Percentiles rank a stretch among this genome's conserved stretches.
phyloP scores from a whole-genome alignment of 768 basidiomycete species.

The Leccinum disarticulatum region DNA sequence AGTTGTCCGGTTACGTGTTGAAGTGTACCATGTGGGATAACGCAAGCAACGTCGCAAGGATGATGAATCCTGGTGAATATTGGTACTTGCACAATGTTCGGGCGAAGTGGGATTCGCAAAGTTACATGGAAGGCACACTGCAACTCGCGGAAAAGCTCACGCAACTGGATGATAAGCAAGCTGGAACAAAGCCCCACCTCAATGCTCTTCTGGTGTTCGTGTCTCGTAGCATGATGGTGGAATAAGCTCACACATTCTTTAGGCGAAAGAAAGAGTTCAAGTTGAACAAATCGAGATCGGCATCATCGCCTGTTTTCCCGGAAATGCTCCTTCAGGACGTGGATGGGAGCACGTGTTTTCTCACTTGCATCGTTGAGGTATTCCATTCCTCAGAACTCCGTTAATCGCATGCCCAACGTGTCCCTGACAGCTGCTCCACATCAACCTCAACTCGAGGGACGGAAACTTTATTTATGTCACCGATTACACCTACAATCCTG shows the following conservation, averaged over 20 bases:
- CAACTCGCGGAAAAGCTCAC: constrained; percentile 42
- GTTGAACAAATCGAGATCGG: constrained; percentile 26
- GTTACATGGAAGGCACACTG: constrained; percentile 55
- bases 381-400: constrained; percentile 2
- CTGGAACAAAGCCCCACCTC: constrained; percentile 39
- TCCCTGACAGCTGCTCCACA: constrained; percentile 45
- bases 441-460: constrained; percentile 33
- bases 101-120: constrained; percentile 38
- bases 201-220: constrained; percentile 53
- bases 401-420: background rate
- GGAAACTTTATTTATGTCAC: constrained; percentile 54
- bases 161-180: constrained; percentile 42
- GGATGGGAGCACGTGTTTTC: constrained; percentile 39
- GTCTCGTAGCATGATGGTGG: background rate
- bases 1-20: constrained; percentile 46
- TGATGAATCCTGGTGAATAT: constrained; percentile 49
- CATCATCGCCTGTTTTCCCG: constrained; percentile 35
- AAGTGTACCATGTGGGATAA: constrained; percentile 60
- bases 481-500: constrained; percentile 58
- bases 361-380: constrained; percentile 64
- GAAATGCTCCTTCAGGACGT: constrained; percentile 51
- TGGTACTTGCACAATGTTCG: constrained; percentile 56
- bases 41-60: constrained; percentile 41
- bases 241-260: constrained; percentile 4
- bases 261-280: constrained; percentile 52